A percentile compares a stretch with the other conserved stretches of the same genome.
phyloP scores from a whole-genome alignment of 2,329 filamentous ascomycete genomes.

The Teratosphaeria epicoccoides region DNA sequence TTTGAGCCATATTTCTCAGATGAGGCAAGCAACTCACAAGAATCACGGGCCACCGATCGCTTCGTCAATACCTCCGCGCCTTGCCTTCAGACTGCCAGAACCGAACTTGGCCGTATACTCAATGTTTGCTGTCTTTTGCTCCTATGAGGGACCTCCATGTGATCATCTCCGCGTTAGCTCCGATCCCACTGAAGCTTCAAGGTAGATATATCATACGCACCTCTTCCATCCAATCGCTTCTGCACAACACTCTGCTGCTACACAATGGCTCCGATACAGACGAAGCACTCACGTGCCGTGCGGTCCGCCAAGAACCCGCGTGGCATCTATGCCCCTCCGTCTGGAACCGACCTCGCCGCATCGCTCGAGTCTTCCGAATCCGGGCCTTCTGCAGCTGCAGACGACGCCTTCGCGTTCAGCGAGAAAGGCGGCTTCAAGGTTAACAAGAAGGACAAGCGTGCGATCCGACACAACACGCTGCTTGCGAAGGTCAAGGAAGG shows the following conservation, averaged over 20 bases:
- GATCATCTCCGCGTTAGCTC: slow-evolving; percentile 23
- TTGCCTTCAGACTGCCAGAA: too few relatives aligned
- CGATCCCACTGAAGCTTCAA: slow-evolving; percentile 12
- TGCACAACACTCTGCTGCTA: background rate
- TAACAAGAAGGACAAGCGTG: slow-evolving; percentile 72
- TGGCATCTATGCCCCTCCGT: slow-evolving; percentile 16
- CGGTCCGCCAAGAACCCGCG: slow-evolving; percentile 10
- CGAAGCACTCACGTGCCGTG: slow-evolving; percentile 5
- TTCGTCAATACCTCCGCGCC: too few relatives aligned
- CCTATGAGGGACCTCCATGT: background rate
- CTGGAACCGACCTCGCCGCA: slow-evolving; percentile 1
- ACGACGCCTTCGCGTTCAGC: slow-evolving; percentile 19
- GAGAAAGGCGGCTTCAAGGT: slow-evolving; percentile 35
- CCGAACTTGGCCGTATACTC: too few relatives aligned
- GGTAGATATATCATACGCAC: background rate
- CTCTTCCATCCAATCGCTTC: background rate
- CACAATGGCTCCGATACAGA: background rate
- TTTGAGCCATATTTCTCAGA: too few relatives aligned
- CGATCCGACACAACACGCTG: slow-evolving; percentile 71
- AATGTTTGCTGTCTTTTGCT: slow-evolving; percentile 2
- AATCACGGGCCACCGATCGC: too few relatives aligned
- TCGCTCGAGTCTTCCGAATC: background rate
- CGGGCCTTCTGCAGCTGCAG: background rate
- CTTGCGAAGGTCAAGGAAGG: slow-evolving; percentile 39
- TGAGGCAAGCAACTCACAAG: too few relatives aligned